These are phyloP conservation scores for Cyclanthera cordifolia DNA, from an alignment of 306 rosid genomes.

Conservation along the genomic window DNA sequence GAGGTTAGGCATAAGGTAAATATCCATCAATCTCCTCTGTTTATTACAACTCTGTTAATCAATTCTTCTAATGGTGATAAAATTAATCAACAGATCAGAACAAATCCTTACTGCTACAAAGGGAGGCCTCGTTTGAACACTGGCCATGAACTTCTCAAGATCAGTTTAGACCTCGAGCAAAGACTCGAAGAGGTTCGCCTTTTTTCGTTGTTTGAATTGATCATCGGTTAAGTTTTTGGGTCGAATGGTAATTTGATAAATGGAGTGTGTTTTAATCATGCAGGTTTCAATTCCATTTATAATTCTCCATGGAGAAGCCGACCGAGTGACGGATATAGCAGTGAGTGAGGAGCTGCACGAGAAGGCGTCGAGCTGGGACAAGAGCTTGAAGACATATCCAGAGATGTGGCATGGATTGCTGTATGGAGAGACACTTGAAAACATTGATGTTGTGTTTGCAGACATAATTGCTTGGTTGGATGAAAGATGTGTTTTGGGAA, in stretches of 20 bases:
- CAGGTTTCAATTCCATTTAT: slow-evolving; percentile 70
- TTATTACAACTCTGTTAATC: not conserved
- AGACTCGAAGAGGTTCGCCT: slow-evolving; percentile 18
- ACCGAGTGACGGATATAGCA: slow-evolving; percentile 51
- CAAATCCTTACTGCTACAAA: slow-evolving; percentile 57
- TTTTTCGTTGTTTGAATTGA: not conserved
- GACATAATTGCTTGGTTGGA: slow-evolving; percentile 66
- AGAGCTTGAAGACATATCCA: slow-evolving; percentile 59
- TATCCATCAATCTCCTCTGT: not conserved
- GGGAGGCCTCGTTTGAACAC: slow-evolving; percentile 76
- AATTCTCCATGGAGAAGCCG: slow-evolving; percentile 64
- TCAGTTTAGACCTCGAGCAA: slow-evolving; percentile 41
- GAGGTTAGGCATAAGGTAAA: slow-evolving; percentile 50
- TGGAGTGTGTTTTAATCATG: not conserved
- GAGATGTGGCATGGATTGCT: slow-evolving; percentile 87
- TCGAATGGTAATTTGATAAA: not conserved
- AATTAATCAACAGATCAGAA: slow-evolving; percentile 19
- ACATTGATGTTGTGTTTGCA: slow-evolving; percentile 42
- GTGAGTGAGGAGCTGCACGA: slow-evolving; percentile 46
- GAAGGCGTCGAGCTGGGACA: slow-evolving; percentile 54
- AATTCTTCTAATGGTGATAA: no score
- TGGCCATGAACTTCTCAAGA: slow-evolving; percentile 46
- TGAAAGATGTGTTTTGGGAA: slow-evolving; percentile 27
- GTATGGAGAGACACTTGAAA: slow-evolving; percentile 68
- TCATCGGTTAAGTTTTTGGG: not conserved